phyloP scores from a whole-genome alignment of 1,139 yeast genomes.

The Yamadazyma kanchanaburiensis region DNA sequence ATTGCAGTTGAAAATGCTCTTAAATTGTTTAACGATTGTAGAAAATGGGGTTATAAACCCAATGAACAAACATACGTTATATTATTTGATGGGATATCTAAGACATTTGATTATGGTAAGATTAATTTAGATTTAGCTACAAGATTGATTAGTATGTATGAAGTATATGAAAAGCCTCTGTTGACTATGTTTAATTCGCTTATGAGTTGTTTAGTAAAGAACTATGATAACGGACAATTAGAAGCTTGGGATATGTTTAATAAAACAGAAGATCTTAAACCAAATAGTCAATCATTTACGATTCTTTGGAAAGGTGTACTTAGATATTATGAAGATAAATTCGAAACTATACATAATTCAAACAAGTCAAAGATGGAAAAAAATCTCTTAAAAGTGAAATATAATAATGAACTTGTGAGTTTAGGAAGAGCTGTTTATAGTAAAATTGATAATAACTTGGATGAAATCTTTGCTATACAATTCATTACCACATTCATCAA shows the following conservation, averaged over 20 bases:
- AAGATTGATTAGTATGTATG: slow-evolving; percentile 23
- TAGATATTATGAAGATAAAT: slow-evolving; percentile 18
- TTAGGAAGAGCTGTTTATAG: slow-evolving; percentile 26
- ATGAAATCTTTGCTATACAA: slow-evolving; percentile 27
- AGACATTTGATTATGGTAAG: slow-evolving; percentile 36
- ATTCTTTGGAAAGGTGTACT: slow-evolving; percentile 38
- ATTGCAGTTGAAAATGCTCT: slow-evolving; percentile 41
- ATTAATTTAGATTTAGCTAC: slow-evolving; percentile 18
- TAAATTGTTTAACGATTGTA: slow-evolving; percentile 48
- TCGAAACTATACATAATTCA: slow-evolving; percentile 13
- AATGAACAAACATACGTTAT: slow-evolving; percentile 55
- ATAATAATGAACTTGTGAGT: slow-evolving; percentile 25
- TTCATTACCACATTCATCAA: slow-evolving; percentile 30
- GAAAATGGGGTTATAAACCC: slow-evolving; percentile 56
- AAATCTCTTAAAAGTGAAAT: slow-evolving; percentile 20
- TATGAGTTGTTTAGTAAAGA: slow-evolving; percentile 32
- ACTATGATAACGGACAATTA: slow-evolving; percentile 29
- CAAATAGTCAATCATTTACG: slow-evolving; percentile 39
- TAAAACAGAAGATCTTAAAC: slow-evolving; percentile 20
- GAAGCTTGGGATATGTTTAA: slow-evolving; percentile 42
- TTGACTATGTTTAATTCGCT: slow-evolving; percentile 35
- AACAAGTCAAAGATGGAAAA: slow-evolving; percentile 18
- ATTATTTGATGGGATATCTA: slow-evolving; percentile 56
- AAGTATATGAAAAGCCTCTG: slow-evolving; percentile 13
- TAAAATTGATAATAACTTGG: slow-evolving; percentile 18